Percentiles rank a stretch among this genome's conserved stretches.
phyloP scores from a whole-genome alignment of 148 eudicot species.

The Gaultheria prostrata region DNA sequence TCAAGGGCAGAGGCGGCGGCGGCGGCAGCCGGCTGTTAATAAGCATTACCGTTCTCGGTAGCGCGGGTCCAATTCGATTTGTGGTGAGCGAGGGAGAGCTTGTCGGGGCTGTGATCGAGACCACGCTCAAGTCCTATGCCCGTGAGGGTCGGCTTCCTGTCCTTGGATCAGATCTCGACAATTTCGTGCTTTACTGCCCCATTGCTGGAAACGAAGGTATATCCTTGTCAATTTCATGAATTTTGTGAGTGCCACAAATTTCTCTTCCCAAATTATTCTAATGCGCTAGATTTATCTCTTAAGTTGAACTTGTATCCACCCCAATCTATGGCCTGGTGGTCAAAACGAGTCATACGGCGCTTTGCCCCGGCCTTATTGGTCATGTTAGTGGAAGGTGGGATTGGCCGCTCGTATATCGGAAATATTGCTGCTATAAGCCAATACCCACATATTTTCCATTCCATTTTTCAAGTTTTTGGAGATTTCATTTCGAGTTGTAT shows the following conservation, averaged over 20 bases:
- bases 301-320: neutral
- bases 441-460: neutral
- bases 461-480: neutral
- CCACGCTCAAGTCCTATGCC: slow-evolving; percentile 38
- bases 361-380: too few species aligned
- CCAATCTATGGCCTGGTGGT: too few species aligned
- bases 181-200: slow-evolving; percentile 37
- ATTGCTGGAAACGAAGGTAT: slow-evolving; percentile 41
- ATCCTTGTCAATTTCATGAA: neutral
- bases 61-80: slow-evolving; percentile 51
- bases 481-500: neutral
- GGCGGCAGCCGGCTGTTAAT: slow-evolving; percentile 31
- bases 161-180: slow-evolving; percentile 36
- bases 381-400: too few species aligned
- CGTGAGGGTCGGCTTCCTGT: slow-evolving; percentile 50
- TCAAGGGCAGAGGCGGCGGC: slow-evolving; percentile 18
- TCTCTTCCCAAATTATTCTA: neutral
- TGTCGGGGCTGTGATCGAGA: slow-evolving; percentile 31
- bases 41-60: slow-evolving; percentile 41
- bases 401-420: neutral
- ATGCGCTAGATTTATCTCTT: neutral
- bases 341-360: too few species aligned
- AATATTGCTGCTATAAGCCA: neutral
- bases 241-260: neutral
- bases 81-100: slow-evolving; percentile 38